Conservation (phyloP, 768 basidiomycete genomes). For the Crassisporium funariophilum region DNA sequence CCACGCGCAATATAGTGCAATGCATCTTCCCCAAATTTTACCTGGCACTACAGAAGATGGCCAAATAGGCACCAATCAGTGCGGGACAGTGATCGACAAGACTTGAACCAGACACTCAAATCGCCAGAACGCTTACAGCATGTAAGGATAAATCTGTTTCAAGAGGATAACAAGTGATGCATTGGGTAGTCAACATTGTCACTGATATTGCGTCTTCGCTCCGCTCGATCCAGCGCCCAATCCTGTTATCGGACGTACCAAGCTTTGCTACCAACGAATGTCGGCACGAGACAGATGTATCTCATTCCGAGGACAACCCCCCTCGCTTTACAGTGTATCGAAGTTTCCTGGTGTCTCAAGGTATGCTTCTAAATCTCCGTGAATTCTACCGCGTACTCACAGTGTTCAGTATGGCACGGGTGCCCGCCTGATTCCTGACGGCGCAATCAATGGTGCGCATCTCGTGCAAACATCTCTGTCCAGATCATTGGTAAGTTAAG, state of each 20-base stretch:
- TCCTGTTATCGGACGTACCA: slow-evolving; percentile 60
- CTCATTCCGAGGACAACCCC: slow-evolving; percentile 12
- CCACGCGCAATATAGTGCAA: slow-evolving; percentile 25
- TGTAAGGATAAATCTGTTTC: slow-evolving; percentile 21
- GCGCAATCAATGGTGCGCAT: slow-evolving; percentile 67
- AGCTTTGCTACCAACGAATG: slow-evolving; percentile 48
- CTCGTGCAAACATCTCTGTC: slow-evolving; percentile 74
- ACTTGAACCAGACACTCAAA: no score
- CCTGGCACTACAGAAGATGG: slow-evolving; percentile 55
- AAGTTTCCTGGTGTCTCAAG: slow-evolving; percentile 47
- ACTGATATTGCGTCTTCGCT: slow-evolving; percentile 50
- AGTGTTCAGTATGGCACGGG: slow-evolving; percentile 56
- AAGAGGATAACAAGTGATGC: slow-evolving; percentile 1
- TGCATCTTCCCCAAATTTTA: slow-evolving; percentile 45
- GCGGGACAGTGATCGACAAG: slow-evolving; percentile 57
- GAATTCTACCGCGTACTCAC: not conserved
- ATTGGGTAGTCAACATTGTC: slow-evolving; percentile 52
- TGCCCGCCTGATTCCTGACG: slow-evolving; percentile 70
- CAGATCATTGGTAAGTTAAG: slow-evolving; percentile 59
- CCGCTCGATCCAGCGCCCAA: slow-evolving; percentile 50
- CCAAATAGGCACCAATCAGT: slow-evolving; percentile 66
- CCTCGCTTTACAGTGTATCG: slow-evolving; percentile 33
- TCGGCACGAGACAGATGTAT: not conserved
- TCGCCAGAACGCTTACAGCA: slow-evolving; percentile 70
- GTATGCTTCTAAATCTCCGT: slow-evolving; percentile 17